Evolutionary conservation across 192 early-diverging fungal species (phyloP).

Genomic region (Entomortierella chlamydospora): DNA sequence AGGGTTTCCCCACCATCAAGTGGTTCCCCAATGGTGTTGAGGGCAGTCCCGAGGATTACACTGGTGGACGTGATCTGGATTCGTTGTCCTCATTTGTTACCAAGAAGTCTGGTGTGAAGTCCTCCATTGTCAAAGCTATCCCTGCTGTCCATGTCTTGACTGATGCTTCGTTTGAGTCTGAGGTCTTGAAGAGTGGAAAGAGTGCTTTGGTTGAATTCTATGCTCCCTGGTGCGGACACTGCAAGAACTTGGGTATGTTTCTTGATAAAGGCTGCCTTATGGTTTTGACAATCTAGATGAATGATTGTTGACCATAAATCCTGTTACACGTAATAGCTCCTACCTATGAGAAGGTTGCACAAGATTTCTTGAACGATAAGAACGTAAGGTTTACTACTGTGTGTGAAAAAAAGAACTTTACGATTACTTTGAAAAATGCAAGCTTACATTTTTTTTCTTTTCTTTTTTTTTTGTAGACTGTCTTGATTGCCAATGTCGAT

Average conservation of each 20-base stretch:
- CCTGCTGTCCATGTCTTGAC: conserved; percentile 78
- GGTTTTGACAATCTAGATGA: too few relatives aligned
- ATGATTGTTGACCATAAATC: neutral
- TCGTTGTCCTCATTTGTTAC: conserved; percentile 79
- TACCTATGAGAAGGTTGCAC: conserved; percentile 92
- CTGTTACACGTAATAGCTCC: conserved; percentile 67
- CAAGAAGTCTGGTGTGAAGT: conserved; percentile 82
- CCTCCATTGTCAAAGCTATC: conserved; percentile 77
- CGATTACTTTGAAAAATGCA: too few relatives aligned
- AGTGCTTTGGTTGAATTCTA: conserved; percentile 93
- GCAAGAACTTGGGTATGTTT: conserved; percentile 65
- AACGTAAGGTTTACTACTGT: conserved; percentile 65
- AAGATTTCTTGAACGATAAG: conserved; percentile 83
- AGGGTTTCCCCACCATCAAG: conserved; percentile 92
- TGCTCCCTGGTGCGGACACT: conserved; percentile 96
- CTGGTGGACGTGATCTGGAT: conserved; percentile 85
- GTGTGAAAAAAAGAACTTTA: too few relatives aligned
- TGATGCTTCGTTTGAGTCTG: conserved; percentile 78
- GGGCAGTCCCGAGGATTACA: conserved; percentile 82
- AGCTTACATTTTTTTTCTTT: neutral
- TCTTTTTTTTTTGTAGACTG: conserved; percentile 48
- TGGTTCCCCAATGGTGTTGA: conserved; percentile 90
- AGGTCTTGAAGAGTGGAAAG: conserved; percentile 77
- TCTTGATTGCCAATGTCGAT: conserved; percentile 91
- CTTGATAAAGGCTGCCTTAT: too few relatives aligned